These are phyloP conservation scores for Penicillium concentricum DNA, from an alignment of 2,329 filamentous ascomycete species.

Conservation along the genomic window DNA sequence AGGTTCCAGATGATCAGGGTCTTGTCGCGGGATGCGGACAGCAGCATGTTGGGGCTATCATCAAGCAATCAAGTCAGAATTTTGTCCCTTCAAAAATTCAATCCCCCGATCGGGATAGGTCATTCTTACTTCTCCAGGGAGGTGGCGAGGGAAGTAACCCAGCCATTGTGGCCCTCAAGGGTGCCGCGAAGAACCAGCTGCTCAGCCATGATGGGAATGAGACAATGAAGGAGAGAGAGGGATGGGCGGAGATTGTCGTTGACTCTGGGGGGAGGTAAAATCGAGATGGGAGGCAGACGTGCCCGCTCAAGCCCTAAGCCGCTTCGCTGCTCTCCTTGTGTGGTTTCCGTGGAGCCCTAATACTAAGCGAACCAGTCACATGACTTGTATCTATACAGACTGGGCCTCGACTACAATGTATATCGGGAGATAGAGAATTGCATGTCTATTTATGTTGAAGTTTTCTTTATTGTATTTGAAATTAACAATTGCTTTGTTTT, in stretches of 20 bases:
- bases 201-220: conserved; percentile 70
- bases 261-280: conserved; percentile 41
- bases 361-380: conserved; percentile 36
- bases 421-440: background rate
- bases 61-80: conserved; percentile 38
- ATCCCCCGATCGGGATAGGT: conserved; percentile 20
- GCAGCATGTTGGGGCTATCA: conserved; percentile 94
- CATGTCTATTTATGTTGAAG: background rate
- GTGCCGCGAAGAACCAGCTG: conserved; percentile 94
- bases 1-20: conserved; percentile 99
- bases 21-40: conserved; percentile 97
- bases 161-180: conserved; percentile 99
- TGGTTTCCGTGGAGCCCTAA: conserved; percentile 31
- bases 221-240: conserved; percentile 39
- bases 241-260: conserved; percentile 45
- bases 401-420: background rate
- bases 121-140: conserved; percentile 90
- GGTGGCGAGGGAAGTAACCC: conserved; percentile 97
- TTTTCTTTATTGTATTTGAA: background rate
- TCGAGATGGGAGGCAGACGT: conserved; percentile 38
- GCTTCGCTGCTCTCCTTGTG: conserved; percentile 31
- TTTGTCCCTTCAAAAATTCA: conserved; percentile 27
- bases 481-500: background rate
- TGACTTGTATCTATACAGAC: conserved; percentile 15
- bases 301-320: conserved; percentile 42